These are phyloP conservation scores for Amaranthus cruentus DNA, from an alignment of 148 eudicot species.

Conservation along the genomic window DNA sequence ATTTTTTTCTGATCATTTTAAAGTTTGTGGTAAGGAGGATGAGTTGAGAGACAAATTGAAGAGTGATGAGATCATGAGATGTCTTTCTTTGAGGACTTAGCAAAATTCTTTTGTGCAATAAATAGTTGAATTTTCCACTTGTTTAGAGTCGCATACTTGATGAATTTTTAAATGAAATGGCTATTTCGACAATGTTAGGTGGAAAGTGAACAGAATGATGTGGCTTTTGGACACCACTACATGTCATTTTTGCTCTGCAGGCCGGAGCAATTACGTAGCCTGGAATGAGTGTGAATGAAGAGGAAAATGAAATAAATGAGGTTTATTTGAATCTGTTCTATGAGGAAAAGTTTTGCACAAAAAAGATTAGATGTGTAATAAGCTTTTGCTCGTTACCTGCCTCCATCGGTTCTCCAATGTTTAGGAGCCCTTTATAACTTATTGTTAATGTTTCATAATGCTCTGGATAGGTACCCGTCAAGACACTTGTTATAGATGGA, in stretches of 20 bases:
- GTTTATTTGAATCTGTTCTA: background rate
- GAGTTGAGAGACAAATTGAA: too few species aligned
- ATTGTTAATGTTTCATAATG: background rate
- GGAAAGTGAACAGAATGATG: background rate
- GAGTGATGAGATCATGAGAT: too few species aligned
- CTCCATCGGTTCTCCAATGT: background rate
- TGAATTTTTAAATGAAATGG: background rate
- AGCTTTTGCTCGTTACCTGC: background rate
- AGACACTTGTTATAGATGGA: conserved; percentile 90
- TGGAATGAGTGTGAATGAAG: background rate
- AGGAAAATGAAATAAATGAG: background rate
- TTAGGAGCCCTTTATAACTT: background rate
- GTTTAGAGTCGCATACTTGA: conserved; percentile 2
- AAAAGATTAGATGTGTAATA: too few species aligned
- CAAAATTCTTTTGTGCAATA: too few species aligned
- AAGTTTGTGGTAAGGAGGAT: too few species aligned
- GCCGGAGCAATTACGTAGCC: background rate
- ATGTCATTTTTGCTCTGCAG: background rate
- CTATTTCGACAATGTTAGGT: background rate
- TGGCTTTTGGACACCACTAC: background rate
- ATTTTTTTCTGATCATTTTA: too few species aligned
- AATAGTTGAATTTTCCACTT: background rate
- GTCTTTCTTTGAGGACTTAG: too few species aligned
- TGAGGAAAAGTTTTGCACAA: too few species aligned
- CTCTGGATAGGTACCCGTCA: conserved; percentile 62